Percentiles rank a stretch among this genome's conserved stretches.
phyloP scores from a whole-genome alignment of 768 basidiomycete species.

The Lactarius quietus region DNA sequence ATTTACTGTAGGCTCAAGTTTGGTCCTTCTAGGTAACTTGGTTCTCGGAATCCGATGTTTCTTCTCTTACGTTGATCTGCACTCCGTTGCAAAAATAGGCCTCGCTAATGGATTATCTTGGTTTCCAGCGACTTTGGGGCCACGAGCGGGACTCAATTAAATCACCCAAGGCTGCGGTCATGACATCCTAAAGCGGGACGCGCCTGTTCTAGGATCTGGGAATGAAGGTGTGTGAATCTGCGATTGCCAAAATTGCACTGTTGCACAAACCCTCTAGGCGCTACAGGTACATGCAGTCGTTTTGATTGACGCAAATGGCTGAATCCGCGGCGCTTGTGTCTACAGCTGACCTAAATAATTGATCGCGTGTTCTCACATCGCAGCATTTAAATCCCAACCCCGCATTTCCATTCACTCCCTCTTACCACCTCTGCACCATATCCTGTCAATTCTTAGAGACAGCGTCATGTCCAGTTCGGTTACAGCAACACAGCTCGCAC shows the following conservation, averaged over 20 bases:
- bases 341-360: background rate
- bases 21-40: background rate
- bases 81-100: background rate
- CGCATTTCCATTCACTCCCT: background rate
- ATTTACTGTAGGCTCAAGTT: background rate
- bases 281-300: background rate
- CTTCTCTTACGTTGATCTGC: background rate
- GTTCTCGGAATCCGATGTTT: background rate
- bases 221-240: background rate
- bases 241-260: background rate
- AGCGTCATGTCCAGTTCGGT: conserved; percentile 2
- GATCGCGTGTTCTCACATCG: background rate
- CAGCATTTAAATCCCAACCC: background rate
- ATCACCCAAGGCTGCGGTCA: background rate
- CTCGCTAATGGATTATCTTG: background rate
- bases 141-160: background rate
- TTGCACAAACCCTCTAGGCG: background rate
- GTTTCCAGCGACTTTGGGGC: background rate
- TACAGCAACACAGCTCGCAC: background rate
- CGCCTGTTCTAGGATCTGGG: background rate
- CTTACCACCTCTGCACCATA: background rate
- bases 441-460: background rate
- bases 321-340: background rate
- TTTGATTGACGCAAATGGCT: background rate
- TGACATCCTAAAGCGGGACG: background rate